These are phyloP conservation scores for Balansia obtecta DNA, from an alignment of 2,329 filamentous ascomycete species.

Conservation along the genomic window DNA sequence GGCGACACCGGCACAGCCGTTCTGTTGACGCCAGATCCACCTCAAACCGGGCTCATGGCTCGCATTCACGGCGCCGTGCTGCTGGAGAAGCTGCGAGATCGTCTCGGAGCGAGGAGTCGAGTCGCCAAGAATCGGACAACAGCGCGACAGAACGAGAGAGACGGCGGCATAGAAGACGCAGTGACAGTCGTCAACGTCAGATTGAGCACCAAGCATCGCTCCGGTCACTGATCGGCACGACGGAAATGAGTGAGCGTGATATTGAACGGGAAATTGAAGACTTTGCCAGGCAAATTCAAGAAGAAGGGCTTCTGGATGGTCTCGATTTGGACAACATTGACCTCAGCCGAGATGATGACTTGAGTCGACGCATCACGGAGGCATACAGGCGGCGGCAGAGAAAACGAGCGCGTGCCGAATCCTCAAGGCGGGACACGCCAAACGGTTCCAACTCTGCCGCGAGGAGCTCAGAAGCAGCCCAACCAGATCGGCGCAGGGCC, in stretches of 20 bases:
- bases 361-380: constrained; percentile 82
- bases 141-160: constrained; percentile 23
- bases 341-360: constrained; percentile 71
- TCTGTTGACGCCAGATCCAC: constrained; percentile 20
- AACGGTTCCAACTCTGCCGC: constrained; percentile 32
- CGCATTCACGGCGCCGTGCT: constrained; percentile 18
- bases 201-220: constrained; percentile 86
- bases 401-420: constrained; percentile 40
- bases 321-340: constrained; percentile 84
- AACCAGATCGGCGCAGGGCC: constrained; percentile 17
- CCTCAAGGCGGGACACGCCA: constrained; percentile 11
- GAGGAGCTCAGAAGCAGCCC: constrained; percentile 14
- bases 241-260: constrained; percentile 62
- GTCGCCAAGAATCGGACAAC: constrained; percentile 21
- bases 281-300: constrained; percentile 77
- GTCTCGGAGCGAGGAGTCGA: constrained; percentile 14
- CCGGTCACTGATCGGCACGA: constrained; percentile 69
- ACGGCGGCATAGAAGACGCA: constrained; percentile 23
- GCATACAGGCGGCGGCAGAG: constrained; percentile 70
- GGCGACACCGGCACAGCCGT: constrained; percentile 21
- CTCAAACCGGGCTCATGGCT: constrained; percentile 19
- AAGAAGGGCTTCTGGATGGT: constrained; percentile 77
- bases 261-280: constrained; percentile 84
- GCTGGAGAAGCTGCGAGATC: constrained; percentile 11
- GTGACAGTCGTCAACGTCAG: constrained; percentile 41